A percentile compares a stretch with the other conserved stretches of the same genome.
These are phyloP conservation scores for Pleurotus tuber-regium DNA, from an alignment of 768 basidiomycete genomes.

Conservation along the genomic window DNA sequence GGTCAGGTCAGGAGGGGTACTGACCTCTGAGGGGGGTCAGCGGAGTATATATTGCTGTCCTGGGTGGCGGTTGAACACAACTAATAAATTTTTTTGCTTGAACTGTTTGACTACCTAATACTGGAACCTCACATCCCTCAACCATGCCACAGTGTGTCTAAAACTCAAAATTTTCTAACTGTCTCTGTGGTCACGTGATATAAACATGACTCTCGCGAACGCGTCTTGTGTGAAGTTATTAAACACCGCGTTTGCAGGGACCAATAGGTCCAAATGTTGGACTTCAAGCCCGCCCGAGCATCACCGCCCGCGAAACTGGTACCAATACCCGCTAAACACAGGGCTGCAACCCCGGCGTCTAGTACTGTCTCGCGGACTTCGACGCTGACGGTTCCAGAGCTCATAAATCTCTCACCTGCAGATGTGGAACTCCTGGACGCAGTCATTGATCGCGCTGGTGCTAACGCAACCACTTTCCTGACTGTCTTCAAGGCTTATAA, in stretches of 20 bases:
- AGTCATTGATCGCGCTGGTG: conserved; percentile 66
- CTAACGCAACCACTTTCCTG: conserved; percentile 71
- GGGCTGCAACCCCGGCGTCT: conserved; percentile 1
- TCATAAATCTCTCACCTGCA: conserved; percentile 45
- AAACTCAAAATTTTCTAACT: no score
- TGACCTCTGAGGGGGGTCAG: no score
- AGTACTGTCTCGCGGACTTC: conserved; percentile 40
- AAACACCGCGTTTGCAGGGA: background rate
- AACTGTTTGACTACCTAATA: no score
- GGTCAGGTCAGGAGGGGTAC: no score
- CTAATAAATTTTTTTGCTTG: no score
- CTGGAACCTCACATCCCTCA: no score
- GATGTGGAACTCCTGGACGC: conserved; percentile 76
- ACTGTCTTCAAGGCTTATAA: conserved; percentile 86
- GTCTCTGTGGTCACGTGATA: background rate
- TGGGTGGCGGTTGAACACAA: no score
- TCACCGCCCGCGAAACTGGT: conserved; percentile 9
- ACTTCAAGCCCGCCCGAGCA: conserved; percentile 10
- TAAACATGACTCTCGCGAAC: background rate
- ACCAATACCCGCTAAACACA: background rate
- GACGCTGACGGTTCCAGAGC: conserved; percentile 43
- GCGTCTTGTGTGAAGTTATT: background rate
- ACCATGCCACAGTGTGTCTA: no score
- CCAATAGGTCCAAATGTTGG: conserved; percentile 5
- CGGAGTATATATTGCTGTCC: no score